Percentiles rank a stretch among this genome's conserved stretches.
These are phyloP conservation scores for Barnettozyma siamensis DNA, from an alignment of 805 yeast genomes.

Conservation along the genomic window DNA sequence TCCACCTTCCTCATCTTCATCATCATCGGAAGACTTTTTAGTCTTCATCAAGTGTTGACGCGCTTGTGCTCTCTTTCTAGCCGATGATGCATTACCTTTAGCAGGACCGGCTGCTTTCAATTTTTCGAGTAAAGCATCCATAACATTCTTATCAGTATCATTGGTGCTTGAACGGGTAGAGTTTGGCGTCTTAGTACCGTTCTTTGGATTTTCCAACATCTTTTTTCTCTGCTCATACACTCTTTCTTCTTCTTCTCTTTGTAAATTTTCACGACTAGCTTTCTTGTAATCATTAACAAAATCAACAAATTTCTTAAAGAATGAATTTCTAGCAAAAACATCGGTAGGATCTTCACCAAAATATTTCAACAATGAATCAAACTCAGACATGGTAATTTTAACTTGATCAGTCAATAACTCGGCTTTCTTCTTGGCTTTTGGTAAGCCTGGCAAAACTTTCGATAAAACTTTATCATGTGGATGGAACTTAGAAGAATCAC, in stretches of 20 bases:
- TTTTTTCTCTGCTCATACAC: conserved; percentile 72
- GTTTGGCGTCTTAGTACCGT: conserved; percentile 13
- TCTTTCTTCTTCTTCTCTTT: conserved; percentile 75
- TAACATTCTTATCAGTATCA: conserved; percentile 35
- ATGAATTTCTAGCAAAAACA: conserved; percentile 55
- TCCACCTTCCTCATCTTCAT: conserved; percentile 11
- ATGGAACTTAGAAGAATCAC: conserved; percentile 73
- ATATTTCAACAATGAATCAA: conserved; percentile 64
- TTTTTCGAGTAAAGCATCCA: conserved; percentile 82
- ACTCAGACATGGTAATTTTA: conserved; percentile 55
- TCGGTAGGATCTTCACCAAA: conserved; percentile 90
- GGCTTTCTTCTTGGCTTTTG: conserved; percentile 69
- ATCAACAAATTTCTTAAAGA: conserved; percentile 73
- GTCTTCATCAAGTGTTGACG: conserved; percentile 52
- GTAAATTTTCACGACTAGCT: conserved; percentile 73
- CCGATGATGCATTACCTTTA: conserved; percentile 71
- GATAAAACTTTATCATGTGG: conserved; percentile 71
- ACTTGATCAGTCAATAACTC: conserved; percentile 60
- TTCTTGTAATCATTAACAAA: conserved; percentile 75
- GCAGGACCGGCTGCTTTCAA: conserved; percentile 73
- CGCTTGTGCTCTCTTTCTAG: conserved; percentile 74
- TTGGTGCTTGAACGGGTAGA: conserved; percentile 1
- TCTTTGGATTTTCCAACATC: conserved; percentile 27
- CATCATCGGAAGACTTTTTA: conserved; percentile 21
- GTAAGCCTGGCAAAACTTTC: conserved; percentile 58